These are phyloP conservation scores for Tolypocladium ophioglossoides DNA, from an alignment of 2,329 filamentous ascomycete genomes.

Conservation along the genomic window DNA sequence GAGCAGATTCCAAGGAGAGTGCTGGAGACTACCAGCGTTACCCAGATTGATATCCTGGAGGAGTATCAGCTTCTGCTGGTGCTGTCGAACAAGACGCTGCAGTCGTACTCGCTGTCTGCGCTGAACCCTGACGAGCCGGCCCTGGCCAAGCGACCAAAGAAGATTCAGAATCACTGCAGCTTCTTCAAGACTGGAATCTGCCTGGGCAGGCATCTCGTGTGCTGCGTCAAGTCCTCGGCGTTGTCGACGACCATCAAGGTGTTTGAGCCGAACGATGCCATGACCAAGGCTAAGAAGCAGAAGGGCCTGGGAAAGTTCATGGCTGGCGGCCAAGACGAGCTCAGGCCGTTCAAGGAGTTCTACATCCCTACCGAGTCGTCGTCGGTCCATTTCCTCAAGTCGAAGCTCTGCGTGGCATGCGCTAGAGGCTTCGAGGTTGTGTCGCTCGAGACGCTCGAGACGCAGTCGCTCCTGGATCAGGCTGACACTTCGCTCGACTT, in stretches of 20 bases:
- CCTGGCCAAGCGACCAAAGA: constrained; percentile 76
- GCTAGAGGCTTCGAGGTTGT: constrained; percentile 95
- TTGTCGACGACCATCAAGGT: constrained; percentile 96
- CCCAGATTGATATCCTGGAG: constrained; percentile 91
- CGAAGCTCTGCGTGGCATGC: constrained; percentile 92
- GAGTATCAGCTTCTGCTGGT: constrained; percentile 89
- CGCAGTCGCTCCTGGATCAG: constrained; percentile 91
- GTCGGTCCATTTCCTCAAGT: constrained; percentile 94
- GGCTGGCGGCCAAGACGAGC: constrained; percentile 80
- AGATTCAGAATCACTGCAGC: constrained; percentile 94
- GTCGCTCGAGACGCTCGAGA: constrained; percentile 92
- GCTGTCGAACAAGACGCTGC: constrained; percentile 83
- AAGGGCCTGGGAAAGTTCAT: constrained; percentile 95
- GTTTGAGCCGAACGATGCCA: constrained; percentile 93
- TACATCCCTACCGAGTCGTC: constrained; percentile 98
- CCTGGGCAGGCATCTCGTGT: constrained; percentile 85
- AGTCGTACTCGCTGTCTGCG: constrained; percentile 79
- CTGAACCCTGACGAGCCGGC: constrained; percentile 76
- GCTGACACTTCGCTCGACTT: constrained; percentile 97
- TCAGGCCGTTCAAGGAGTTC: constrained; percentile 97
- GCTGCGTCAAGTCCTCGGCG: constrained; percentile 89
- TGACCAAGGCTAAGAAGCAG: constrained; percentile 90
- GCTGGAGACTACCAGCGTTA: constrained; percentile 77
- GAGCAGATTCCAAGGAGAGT: constrained; percentile 73
- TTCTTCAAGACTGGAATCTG: constrained; percentile 98